Conservation (phyloP, 78 protist species). For the Pigoraptor vietnamica region DNA sequence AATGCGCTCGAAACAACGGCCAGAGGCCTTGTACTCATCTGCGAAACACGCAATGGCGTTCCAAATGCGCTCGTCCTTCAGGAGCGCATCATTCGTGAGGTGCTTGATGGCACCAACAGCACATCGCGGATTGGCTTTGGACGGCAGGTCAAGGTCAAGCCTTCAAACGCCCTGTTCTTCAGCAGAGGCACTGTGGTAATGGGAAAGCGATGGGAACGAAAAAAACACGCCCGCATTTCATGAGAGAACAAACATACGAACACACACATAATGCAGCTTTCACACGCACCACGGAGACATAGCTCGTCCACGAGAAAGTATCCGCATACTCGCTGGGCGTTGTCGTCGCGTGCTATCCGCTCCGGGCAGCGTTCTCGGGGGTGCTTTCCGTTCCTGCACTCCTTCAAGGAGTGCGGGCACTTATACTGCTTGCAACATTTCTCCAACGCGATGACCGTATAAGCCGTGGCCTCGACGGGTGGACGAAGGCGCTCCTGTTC, state of each 20-base stretch:
- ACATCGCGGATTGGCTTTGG: background rate
- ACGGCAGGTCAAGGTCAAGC: background rate
- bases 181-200: background rate
- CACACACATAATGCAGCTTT: background rate
- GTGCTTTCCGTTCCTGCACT: background rate
- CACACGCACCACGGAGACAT: background rate
- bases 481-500: background rate
- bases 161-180: background rate
- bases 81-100: background rate
- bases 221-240: too few relatives aligned
- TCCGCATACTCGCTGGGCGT: background rate
- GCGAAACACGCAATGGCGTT: background rate
- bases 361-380: background rate
- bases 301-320: background rate
- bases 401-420: too few relatives aligned
- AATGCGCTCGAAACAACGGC: background rate
- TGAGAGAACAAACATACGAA: background rate
- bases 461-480: background rate
- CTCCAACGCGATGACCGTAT: background rate
- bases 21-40: background rate
- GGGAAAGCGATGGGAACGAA: too few relatives aligned
- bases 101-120: background rate
- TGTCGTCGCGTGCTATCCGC: background rate
- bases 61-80: background rate
- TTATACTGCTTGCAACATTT: background rate